Conservation (phyloP, 306 rosid genomes). For the Pyrus bretschneideri region DNA sequence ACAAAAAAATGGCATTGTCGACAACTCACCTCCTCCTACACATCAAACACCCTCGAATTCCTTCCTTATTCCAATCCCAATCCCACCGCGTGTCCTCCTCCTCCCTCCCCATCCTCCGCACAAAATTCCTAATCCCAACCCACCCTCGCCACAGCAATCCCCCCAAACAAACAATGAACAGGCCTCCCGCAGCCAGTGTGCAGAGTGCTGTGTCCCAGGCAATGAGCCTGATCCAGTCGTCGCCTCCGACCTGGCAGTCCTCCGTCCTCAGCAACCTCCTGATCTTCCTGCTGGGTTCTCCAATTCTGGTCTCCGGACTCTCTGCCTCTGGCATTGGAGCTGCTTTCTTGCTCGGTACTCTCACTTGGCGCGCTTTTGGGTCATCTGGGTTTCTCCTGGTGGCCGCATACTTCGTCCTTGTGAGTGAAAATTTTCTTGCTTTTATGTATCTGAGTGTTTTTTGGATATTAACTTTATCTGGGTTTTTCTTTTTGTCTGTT, state of each 20-base stretch:
- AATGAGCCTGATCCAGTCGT: constrained; percentile 52
- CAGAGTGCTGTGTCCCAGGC: constrained; percentile 46
- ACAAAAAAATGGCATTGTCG: constrained; percentile 11
- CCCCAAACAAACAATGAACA: constrained; percentile 21
- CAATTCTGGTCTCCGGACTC: constrained; percentile 66
- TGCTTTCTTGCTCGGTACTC: constrained; percentile 87
- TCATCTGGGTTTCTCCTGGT: constrained; percentile 80
- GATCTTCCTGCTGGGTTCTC: constrained; percentile 70
- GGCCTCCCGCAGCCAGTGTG: constrained; percentile 27
- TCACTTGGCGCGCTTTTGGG: constrained; percentile 99
- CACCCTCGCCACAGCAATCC: constrained; percentile 1
- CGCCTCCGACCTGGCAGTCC: constrained; percentile 81
- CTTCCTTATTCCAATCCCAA: constrained; percentile 14
- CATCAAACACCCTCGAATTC: constrained; percentile 18
- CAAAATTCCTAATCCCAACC: constrained; percentile 8
- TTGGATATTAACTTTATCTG: background rate
- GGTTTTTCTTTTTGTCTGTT: background rate
- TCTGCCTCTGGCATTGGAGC: constrained; percentile 75
- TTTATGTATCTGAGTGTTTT: background rate
- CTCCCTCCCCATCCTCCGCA: constrained; percentile 9
- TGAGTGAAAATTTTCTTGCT: constrained; percentile 10
- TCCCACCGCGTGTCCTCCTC: constrained; percentile 3
- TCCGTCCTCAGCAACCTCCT: constrained; percentile 55
- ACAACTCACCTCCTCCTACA: constrained; percentile 16
- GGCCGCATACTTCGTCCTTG: constrained; percentile 74